Conservation (phyloP, 2,329 filamentous ascomycete species). For the Sporothrix brasiliensis region DNA sequence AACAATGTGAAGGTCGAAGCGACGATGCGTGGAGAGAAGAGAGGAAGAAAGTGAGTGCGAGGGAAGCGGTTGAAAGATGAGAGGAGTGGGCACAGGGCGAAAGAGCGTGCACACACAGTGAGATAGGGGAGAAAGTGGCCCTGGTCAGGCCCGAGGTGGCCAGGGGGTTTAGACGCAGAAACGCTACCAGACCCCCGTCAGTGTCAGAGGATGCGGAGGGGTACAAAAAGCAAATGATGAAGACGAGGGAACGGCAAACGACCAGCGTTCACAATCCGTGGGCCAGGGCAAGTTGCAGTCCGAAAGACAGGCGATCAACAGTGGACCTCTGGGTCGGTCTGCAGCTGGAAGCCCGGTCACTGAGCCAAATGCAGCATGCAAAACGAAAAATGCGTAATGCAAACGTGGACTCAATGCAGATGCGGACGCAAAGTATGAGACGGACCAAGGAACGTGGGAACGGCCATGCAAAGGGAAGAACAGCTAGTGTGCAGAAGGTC, state of each 20-base stretch:
- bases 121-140: neutral
- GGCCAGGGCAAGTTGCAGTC: neutral
- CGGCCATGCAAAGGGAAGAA: neutral
- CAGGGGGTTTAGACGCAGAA: conserved; percentile 17
- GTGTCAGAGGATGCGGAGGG: neutral
- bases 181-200: conserved; percentile 14
- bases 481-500: neutral
- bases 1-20: conserved; percentile 21
- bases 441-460: conserved; percentile 11
- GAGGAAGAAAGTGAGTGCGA: neutral
- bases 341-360: conserved; percentile 19
- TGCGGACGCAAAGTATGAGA: neutral
- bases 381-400: neutral
- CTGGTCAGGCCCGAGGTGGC: neutral
- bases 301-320: neutral
- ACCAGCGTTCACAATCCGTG: conserved; percentile 14
- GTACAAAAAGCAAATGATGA: neutral
- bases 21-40: conserved; percentile 16
- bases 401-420: neutral
- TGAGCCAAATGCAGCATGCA: neutral
- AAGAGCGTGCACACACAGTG: neutral
- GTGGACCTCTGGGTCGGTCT: conserved; percentile 25
- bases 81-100: neutral
- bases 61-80: conserved; percentile 3
- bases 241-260: neutral